phyloP scores from a whole-genome alignment of 2,329 filamentous ascomycete genomes.

The Cladosporium sphaerospermum region DNA sequence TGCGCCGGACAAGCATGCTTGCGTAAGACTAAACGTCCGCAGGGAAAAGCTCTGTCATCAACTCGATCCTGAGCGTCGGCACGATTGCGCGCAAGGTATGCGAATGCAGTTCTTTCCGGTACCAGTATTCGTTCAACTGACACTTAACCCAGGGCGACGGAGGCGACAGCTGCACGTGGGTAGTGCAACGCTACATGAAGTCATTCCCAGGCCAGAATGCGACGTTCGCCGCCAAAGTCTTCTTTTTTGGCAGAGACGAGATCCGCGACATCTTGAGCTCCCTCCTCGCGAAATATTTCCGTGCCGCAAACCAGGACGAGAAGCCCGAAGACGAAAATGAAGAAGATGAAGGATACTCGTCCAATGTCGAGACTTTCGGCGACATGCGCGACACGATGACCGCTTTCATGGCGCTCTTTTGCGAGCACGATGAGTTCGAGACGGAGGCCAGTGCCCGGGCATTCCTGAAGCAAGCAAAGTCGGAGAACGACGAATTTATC shows the following conservation, averaged over 20 bases:
- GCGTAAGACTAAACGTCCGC: neutral
- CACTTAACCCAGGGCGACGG: neutral
- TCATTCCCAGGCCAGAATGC: conserved; percentile 12
- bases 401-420: conserved; percentile 14
- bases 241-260: conserved; percentile 15
- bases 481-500: neutral
- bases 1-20: neutral
- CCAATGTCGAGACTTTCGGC: neutral
- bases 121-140: neutral
- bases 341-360: neutral
- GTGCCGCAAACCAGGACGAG: neutral
- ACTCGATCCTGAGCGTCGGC: conserved; percentile 18
- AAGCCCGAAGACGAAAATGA: conserved; percentile 1
- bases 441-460: neutral
- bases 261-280: conserved; percentile 9
- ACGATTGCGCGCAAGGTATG: conserved; percentile 14
- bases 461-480: neutral
- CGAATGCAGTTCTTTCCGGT: too few species aligned
- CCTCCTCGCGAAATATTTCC: conserved; percentile 11
- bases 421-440: conserved; percentile 11
- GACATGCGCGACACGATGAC: neutral
- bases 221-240: conserved; percentile 17
- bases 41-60: conserved; percentile 20
- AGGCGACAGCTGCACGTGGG: conserved; percentile 19
- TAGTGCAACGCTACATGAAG: conserved; percentile 14